Conservation (phyloP, 345 rosid species). For the Eucalyptus sp. region DNA sequence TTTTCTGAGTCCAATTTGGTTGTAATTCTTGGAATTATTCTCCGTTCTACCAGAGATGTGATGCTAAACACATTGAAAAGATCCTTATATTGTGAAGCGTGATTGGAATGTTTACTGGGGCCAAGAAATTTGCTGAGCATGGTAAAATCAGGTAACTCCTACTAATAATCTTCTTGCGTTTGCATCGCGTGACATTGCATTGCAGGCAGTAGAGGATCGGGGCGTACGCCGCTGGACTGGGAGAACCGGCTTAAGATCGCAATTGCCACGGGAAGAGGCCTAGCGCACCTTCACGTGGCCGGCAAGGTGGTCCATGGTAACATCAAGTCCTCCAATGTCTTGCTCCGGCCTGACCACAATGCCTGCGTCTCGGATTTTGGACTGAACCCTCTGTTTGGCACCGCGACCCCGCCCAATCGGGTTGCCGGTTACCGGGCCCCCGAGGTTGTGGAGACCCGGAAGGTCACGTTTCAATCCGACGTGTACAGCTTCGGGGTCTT, state of each 20-base stretch:
- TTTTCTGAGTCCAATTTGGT: neutral
- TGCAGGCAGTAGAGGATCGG: constrained; percentile 88
- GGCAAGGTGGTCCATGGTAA: constrained; percentile 81
- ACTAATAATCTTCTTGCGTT: neutral
- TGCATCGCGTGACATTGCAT: neutral
- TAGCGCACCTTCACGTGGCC: constrained; percentile 58
- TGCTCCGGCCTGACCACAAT: constrained; percentile 65
- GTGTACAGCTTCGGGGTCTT: constrained; percentile 94
- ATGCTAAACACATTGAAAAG: neutral
- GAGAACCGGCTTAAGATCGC: constrained; percentile 79
- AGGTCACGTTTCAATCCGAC: constrained; percentile 71
- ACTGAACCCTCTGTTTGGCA: constrained; percentile 69
- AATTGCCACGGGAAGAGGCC: constrained; percentile 57
- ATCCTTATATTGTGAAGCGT: neutral
- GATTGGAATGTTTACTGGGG: neutral
- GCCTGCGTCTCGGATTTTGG: constrained; percentile 67
- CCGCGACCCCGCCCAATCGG: constrained; percentile 46
- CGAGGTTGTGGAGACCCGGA: constrained; percentile 69
- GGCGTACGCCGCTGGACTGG: constrained; percentile 91
- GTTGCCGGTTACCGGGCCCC: constrained; percentile 96
- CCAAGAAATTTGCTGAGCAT: neutral
- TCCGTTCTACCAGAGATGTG: neutral
- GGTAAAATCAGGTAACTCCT: neutral
- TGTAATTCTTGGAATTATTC: neutral
- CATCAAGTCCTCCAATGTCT: constrained; percentile 82